Base-by-base conservation (phyloP, 73 alveolate species). In the Strombidium stylifer region DNA sequence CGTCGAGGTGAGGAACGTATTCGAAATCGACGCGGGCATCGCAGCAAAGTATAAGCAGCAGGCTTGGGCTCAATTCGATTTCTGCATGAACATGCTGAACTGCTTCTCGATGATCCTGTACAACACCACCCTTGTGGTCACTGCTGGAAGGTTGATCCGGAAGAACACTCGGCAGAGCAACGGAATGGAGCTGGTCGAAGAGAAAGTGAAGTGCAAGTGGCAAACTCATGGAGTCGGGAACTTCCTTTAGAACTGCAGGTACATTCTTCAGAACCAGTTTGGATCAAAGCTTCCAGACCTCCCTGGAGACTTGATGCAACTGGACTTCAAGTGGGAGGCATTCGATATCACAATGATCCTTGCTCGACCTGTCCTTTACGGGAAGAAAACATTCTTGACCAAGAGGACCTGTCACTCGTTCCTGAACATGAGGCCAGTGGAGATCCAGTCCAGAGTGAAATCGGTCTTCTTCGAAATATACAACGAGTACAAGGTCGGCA, bases 381-480 rank as follows among this genome's bases (percentile, higher is more conserved):
- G 74, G n/a, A 25, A 31, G 24, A 10, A 4, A 40, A 16, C 6
- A 42, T 8, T 3, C 19, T 23, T 60, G 27, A 60, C 74, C 14
- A 37, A 28, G 41, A 60, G 42, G 48, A 60, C 24, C 32, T 16
- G 37, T 11, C 74, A 60, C 27, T 41, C 37, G 19, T 60, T 60
- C 60, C 35, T 64, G 21, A 64, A 64, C 51, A 54, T 30, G 11
- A 44, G 35, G 25, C 78, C 78, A 24, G 78, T 51, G 20, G 78
- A 64, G 14, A 44, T 64, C 0, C 56, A 53, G 12, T 3, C 42
- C 24, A 24, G 18, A 0, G 23, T 37, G 14, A 64, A 64, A 30
- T 44, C 64, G 12, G 54, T 31, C 0, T 64, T 64, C 35, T 64
- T 44, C 37, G 66, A 64, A 2, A 5, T 64, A 0, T 64, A 64